These are phyloP conservation scores for Hypoxylon sp. DNA, from an alignment of 2,329 filamentous ascomycete species.

Conservation along the genomic window DNA sequence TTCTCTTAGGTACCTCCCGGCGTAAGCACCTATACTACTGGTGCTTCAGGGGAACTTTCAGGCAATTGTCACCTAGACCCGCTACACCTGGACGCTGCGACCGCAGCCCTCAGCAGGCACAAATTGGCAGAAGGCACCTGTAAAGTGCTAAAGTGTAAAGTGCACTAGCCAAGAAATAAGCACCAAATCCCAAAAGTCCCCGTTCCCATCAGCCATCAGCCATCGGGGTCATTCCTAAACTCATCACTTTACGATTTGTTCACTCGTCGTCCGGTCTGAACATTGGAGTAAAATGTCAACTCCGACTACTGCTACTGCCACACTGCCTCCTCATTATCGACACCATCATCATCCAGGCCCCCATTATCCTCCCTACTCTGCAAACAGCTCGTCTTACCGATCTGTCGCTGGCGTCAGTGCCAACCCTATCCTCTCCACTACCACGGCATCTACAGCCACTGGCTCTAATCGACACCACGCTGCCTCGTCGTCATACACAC, in stretches of 20 bases:
- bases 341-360: conserved; percentile 69
- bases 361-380: conserved; percentile 55
- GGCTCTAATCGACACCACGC: conserved; percentile 48
- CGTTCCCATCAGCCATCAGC: conserved; percentile 5
- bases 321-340: conserved; percentile 75
- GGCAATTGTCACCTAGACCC: not conserved
- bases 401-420: conserved; percentile 29
- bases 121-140: not conserved
- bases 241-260: conserved; percentile 11
- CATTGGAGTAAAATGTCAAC: conserved; percentile 74
- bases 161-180: not conserved
- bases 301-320: conserved; percentile 80
- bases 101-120: not conserved
- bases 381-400: conserved; percentile 58
- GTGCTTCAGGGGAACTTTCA: not conserved
- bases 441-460: conserved; percentile 53
- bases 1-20: no score
- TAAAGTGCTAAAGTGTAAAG: conserved; percentile 24
- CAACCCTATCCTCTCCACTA: conserved; percentile 55
- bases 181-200: not conserved
- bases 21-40: not conserved
- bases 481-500: conserved; percentile 45
- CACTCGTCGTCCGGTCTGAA: conserved; percentile 30
- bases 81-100: not conserved
- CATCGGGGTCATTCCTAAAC: not conserved